Evolutionary conservation across 2,329 filamentous ascomycete species (phyloP).

Genomic region (Hypocrella siamensis): DNA sequence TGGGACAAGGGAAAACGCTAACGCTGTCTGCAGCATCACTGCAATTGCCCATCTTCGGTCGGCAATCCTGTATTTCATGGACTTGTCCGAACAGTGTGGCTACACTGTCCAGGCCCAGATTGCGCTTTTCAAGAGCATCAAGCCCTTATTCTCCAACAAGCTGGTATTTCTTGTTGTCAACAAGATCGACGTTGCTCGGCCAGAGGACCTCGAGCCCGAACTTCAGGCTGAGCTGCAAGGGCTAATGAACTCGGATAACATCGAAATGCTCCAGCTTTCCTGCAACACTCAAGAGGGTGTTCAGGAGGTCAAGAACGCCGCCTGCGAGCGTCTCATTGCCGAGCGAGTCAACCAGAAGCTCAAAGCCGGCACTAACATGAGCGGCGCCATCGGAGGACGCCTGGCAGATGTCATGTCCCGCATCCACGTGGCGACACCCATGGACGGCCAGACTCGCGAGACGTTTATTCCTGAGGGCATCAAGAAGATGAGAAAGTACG

Average conservation of each 20-base stretch:
- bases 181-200: conserved; percentile 87
- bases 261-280: conserved; percentile 83
- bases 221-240: conserved; percentile 63
- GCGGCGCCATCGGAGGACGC: conserved; percentile 62
- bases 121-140: conserved; percentile 89
- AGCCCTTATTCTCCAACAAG: conserved; percentile 94
- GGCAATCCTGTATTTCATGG: conserved; percentile 96
- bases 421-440: conserved; percentile 92
- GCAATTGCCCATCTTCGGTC: conserved; percentile 93
- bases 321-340: conserved; percentile 82
- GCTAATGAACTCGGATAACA: conserved; percentile 72
- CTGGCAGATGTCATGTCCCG: conserved; percentile 81
- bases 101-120: conserved; percentile 90
- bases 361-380: conserved; percentile 71
- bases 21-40: conserved; percentile 50
- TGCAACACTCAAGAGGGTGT: conserved; percentile 93
- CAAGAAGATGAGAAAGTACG: conserved; percentile 72
- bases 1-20: not conserved
- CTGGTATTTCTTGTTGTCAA: conserved; percentile 93
- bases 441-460: conserved; percentile 64
- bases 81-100: conserved; percentile 89
- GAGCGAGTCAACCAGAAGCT: conserved; percentile 92
- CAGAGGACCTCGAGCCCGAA: conserved; percentile 72
- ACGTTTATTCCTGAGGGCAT: conserved; percentile 78
- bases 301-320: conserved; percentile 86